Base-by-base conservation (phyloP, 345 rosid species). In the Euphorbia tirucalli region DNA sequence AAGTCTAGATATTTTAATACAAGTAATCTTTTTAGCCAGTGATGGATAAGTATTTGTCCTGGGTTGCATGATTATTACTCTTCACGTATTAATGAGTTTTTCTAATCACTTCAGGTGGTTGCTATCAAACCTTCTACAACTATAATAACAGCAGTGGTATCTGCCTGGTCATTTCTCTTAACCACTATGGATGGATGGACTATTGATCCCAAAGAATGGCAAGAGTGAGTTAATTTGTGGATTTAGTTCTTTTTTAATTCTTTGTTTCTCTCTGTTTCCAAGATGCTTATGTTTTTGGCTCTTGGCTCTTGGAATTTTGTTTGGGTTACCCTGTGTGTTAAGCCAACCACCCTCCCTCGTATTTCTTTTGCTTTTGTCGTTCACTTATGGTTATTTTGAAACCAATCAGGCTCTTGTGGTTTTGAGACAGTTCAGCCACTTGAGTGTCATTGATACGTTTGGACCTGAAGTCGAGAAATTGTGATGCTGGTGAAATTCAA, bases 91-190 rank as follows among this genome's bases (percentile, higher is more conserved):
- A 60, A 44, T 72, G 41, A 37, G 27, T 31, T 31, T 3, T 24
- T 41, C 14, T 2, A 25, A 21, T 43, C 11, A 24, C 46, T 63
- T 63, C 68, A 94, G 99, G 99, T 92, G 49, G 88, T 85, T 78
- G 87, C 83, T 14, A 74, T 74, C 71, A 92, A 84, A 73, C 87
- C 85, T 72, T 79, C 98, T 39, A 68, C 88, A 15, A 81, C 83
- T 52, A 78, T 89, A 41, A 82, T 87, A 83, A 65, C 92, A 57
- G 83, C 97, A 35, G 84, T 84, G 77, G 96, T 91, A 69, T 90
- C 97, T 78, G 85, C 97, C 57, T 95, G 98, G 99, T 83, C 98
- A 62, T 93, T 93, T 85, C 92, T 95, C 74, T 83, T 93, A 65
- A 88, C 98, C 69, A 83, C 93, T 52, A 62, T 87, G 79, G 82